Evolutionary conservation across 805 yeast genomes (phyloP), one percentile per base, ranked within the genome.

Genomic region (Clavispora santaluciae): DNA sequence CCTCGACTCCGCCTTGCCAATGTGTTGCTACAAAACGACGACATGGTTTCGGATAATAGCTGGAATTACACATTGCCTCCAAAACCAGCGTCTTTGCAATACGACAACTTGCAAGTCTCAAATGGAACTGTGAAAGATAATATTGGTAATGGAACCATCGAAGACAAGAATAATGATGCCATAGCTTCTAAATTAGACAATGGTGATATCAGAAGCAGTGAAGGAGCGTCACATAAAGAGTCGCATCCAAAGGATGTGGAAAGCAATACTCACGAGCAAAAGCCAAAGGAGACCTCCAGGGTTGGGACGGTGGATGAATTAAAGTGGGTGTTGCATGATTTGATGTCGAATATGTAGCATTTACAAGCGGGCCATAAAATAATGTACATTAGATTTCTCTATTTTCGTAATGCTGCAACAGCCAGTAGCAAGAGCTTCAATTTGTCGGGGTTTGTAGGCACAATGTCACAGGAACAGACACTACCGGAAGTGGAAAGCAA

Each of bases 261-360:
- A 22, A 29, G 11, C 39, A 29, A 28, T 6, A 2, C 29, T 28
- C 31, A 20, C 12, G 30, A 29, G 40, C 38, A 17, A 36, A 28
- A 28, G 16, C 37, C 29, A 39, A 36, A 34, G 38, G 25, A 41
- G 45, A 6, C 29, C 39, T 49, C 60, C 10, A 75, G 76, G 50
- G 61, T 73, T 35, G 86, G 86, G 5, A 70, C 81, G 0, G 74
- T 78, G 25, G 84, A 82, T 41, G 95, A 85, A 55, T 63, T 85
- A 46, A 77, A 79, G 49, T 79, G 87, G 86, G 64, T 84, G 39
- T 70, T 85, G 26, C 81, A 79, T 60, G 90, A 83, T 50, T 72
- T 84, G 39, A 60, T 80, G n/a, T 64, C 75, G 10, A 53, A 64
- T 6, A 58, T 59, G 61, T 66, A 47, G 54, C 20, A n/a, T n/a